phyloP scores from a whole-genome alignment of 2,329 filamentous ascomycete species.

The Colletotrichum nymphaeae region DNA sequence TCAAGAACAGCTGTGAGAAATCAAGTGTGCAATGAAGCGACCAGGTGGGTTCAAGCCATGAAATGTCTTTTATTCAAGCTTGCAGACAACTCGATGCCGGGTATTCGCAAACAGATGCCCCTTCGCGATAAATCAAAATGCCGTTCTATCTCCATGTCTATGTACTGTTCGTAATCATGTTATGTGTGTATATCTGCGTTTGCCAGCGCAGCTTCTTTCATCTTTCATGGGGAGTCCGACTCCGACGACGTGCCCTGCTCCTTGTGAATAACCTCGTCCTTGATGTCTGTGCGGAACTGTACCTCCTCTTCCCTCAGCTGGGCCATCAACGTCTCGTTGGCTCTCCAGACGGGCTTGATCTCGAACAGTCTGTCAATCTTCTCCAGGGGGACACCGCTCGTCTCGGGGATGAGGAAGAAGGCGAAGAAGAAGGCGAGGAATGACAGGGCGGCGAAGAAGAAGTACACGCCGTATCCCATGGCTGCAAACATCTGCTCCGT shows the following conservation, averaged over 20 bases:
- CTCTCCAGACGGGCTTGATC: conserved; percentile 37
- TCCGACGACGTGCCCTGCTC: conserved; percentile 19
- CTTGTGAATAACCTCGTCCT: conserved; percentile 22
- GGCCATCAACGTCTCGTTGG: conserved; percentile 26
- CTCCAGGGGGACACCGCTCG: conserved; percentile 63
- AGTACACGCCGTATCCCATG: conserved; percentile 63
- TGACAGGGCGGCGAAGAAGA: conserved; percentile 65
- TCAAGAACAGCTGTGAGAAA: not conserved
- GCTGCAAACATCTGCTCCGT: conserved; percentile 61
- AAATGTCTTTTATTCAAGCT: not conserved
- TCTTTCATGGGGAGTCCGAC: conserved; percentile 13
- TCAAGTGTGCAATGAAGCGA: not conserved
- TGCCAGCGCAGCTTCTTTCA: not conserved
- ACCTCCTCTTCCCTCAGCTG: conserved; percentile 26
- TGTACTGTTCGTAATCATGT: not conserved
- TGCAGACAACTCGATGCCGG: not conserved
- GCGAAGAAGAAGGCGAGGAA: conserved; percentile 59
- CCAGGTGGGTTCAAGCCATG: not conserved
- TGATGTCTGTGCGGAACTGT: conserved; percentile 27
- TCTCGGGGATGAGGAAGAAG: conserved; percentile 64
- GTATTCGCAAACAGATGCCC: not conserved
- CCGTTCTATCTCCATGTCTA: not conserved
- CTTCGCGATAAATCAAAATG: not conserved
- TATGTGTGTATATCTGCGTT: not conserved
- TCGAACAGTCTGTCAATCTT: conserved; percentile 62